Conservation (phyloP, 352 stramenopile species). For the Globisporangium megalacanthum region DNA sequence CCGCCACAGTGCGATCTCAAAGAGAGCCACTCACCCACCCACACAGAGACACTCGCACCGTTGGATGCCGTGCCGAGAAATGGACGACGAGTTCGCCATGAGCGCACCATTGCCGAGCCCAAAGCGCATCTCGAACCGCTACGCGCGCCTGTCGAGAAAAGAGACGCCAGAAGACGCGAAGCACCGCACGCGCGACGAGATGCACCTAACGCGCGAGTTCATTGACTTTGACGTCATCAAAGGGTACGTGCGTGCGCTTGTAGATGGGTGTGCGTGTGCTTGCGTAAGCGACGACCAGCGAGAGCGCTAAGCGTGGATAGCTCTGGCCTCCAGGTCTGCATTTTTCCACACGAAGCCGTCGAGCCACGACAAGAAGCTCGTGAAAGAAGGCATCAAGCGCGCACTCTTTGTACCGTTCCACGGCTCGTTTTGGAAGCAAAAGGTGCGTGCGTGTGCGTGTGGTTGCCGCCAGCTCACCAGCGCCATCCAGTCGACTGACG, state of each 20-base stretch:
- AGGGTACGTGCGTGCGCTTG: slow-evolving; percentile 29
- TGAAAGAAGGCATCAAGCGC: slow-evolving; percentile 62
- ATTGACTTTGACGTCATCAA: slow-evolving; percentile 88
- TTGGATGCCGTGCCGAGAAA: slow-evolving; percentile 12
- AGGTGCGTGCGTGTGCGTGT: slow-evolving; percentile 18
- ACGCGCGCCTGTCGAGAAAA: slow-evolving; percentile 39
- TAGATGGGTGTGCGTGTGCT: background rate
- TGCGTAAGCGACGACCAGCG: background rate
- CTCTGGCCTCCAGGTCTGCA: slow-evolving; percentile 35
- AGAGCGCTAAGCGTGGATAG: too few relatives aligned
- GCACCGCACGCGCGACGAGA: slow-evolving; percentile 46
- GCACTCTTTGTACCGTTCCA: slow-evolving; percentile 75
- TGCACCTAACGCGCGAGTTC: slow-evolving; percentile 64
- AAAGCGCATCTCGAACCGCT: slow-evolving; percentile 19
- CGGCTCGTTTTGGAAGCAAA: slow-evolving; percentile 67
- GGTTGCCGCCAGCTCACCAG: background rate
- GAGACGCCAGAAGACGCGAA: slow-evolving; percentile 38
- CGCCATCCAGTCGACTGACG: background rate
- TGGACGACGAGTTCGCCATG: slow-evolving; percentile 39
- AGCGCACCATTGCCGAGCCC: slow-evolving; percentile 16
- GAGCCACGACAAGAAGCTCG: slow-evolving; percentile 74
- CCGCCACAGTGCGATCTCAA: too few relatives aligned
- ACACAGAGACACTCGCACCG: background rate
- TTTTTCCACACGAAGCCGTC: slow-evolving; percentile 84
- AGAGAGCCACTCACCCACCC: too few relatives aligned